Evolutionary conservation across 179 eudicot genomes (phyloP).

Genomic region (Corrigiola litoralis): DNA sequence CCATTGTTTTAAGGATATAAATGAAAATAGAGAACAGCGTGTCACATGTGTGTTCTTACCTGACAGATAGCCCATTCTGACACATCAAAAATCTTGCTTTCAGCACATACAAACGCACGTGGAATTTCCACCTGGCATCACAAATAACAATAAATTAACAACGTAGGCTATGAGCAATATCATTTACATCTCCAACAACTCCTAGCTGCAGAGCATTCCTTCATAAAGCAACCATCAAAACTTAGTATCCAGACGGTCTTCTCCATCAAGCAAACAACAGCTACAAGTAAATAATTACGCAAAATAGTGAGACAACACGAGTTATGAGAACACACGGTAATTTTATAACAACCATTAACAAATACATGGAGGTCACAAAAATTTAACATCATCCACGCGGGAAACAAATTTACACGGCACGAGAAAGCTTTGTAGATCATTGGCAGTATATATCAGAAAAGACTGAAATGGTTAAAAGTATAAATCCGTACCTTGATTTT

Average conservation of each 20-base stretch:
- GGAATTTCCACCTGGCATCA: constrained; percentile 79
- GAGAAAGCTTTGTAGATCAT: no score
- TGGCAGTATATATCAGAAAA: no score
- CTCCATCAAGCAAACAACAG: neutral
- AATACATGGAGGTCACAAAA: no score
- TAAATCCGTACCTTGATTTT: no score
- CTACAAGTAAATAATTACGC: neutral
- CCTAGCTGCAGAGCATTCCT: neutral
- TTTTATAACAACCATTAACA: no score
- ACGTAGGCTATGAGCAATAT: neutral
- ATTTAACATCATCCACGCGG: no score
- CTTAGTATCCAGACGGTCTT: neutral
- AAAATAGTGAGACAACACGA: no score
- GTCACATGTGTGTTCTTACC: constrained; percentile 12
- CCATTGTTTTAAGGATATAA: neutral
- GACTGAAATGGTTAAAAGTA: no score
- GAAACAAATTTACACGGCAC: no score
- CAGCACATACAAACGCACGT: constrained; percentile 97
- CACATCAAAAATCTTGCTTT: constrained; percentile 92
- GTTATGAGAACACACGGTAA: no score
- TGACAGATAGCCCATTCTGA: constrained; percentile 96
- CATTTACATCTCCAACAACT: neutral
- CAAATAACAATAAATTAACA: constrained; percentile 15
- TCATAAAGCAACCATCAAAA: neutral
- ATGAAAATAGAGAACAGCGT: neutral